These are phyloP conservation scores for Cladosporium halotolerans DNA, from an alignment of 2,329 filamentous ascomycete genomes.

Conservation along the genomic window DNA sequence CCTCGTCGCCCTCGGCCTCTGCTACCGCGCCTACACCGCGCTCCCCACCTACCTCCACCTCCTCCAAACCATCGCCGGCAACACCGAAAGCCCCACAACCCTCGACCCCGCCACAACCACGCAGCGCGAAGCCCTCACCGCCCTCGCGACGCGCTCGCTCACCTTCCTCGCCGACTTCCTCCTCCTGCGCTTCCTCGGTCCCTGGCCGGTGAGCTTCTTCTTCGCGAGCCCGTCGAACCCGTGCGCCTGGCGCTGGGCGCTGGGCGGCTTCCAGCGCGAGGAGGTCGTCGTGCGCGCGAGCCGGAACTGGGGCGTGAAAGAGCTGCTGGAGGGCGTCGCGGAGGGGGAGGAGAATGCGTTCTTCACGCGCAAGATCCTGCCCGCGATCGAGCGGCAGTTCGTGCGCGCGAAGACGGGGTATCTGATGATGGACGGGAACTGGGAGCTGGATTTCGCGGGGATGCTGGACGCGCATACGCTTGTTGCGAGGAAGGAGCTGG, in stretches of 20 bases:
- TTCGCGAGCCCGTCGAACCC: conserved; percentile 60
- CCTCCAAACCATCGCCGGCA: conserved; percentile 57
- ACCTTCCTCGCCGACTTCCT: conserved; percentile 70
- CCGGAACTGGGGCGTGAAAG: conserved; percentile 60
- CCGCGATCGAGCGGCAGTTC: conserved; percentile 62
- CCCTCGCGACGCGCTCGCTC: conserved; percentile 54
- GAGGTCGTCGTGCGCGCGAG: conserved; percentile 80
- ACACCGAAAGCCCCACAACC: conserved; percentile 54
- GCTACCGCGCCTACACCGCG: conserved; percentile 63
- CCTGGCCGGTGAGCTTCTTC: conserved; percentile 48
- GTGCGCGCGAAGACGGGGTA: conserved; percentile 79
- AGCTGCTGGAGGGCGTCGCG: conserved; percentile 49
- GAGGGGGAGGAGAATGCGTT: conserved; percentile 49
- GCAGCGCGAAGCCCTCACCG: conserved; percentile 51
- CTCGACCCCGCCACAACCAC: conserved; percentile 54
- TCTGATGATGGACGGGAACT: conserved; percentile 74
- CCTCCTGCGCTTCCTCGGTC: conserved; percentile 38
- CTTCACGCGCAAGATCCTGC: conserved; percentile 56
- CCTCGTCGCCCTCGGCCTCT: conserved; percentile 56
- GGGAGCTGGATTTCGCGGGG: conserved; percentile 77
- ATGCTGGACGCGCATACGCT: conserved; percentile 71
- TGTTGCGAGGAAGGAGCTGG: conserved; percentile 49
- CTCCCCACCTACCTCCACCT: conserved; percentile 67
- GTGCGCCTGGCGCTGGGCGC: conserved; percentile 62
- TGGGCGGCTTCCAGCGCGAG: conserved; percentile 71